Evolutionary conservation across 1,284 basidiomycete genomes (phyloP).

Genomic region (Golubevia sp.): DNA sequence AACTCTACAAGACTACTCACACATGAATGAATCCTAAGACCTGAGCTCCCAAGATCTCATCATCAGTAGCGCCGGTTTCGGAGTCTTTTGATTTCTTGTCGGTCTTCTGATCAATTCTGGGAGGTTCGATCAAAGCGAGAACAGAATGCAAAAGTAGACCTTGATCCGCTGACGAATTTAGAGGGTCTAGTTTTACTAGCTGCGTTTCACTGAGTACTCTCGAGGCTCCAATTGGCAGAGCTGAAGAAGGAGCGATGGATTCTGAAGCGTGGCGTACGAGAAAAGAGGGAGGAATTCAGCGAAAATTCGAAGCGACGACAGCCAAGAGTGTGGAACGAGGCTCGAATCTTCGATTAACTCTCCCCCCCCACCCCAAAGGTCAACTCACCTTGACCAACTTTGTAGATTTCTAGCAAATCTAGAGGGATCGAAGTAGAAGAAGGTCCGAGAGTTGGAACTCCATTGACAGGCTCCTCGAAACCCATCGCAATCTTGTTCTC

Average conservation of each 20-base stretch:
- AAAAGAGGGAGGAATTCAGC: conserved; percentile 51
- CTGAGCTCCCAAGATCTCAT: conserved; percentile 40
- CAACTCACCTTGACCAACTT: conserved; percentile 39
- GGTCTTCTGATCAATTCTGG: conserved; percentile 11
- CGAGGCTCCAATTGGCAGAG: conserved; percentile 51
- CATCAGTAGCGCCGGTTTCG: conserved; percentile 1
- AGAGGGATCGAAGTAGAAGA: conserved; percentile 50
- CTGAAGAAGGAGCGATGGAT: conserved; percentile 46
- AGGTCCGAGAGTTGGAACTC: conserved; percentile 40
- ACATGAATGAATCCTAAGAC: conserved; percentile 54
- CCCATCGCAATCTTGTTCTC: conserved; percentile 17
- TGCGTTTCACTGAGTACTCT: conserved; percentile 49
- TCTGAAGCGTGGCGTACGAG: too few species aligned
- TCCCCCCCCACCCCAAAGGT: too few species aligned
- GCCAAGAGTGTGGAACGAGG: not conserved
- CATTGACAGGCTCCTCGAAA: conserved; percentile 42
- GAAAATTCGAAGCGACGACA: conserved; percentile 14
- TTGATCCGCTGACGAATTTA: conserved; percentile 44
- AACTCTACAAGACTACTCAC: conserved; percentile 14
- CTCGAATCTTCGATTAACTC: not conserved
- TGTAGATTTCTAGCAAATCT: conserved; percentile 52
- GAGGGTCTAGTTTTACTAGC: conserved; percentile 48
- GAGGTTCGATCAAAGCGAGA: conserved; percentile 49
- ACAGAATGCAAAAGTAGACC: conserved; percentile 41
- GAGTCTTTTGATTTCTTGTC: not conserved